These are phyloP conservation scores for Cryoendolithus antarcticus DNA, from an alignment of 2,329 filamentous ascomycete genomes.

Conservation along the genomic window DNA sequence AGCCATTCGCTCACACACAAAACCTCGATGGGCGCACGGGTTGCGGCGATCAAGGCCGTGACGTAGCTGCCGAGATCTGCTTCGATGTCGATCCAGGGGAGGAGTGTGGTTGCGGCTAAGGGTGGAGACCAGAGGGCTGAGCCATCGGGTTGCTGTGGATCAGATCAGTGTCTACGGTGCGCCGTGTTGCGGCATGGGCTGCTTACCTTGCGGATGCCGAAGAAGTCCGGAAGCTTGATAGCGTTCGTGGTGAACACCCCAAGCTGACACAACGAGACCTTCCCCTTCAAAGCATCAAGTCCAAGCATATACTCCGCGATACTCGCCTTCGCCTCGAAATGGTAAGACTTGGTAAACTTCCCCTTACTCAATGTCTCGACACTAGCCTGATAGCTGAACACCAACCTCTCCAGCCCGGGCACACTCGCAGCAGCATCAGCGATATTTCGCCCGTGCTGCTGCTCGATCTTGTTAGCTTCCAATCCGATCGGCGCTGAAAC, in stretches of 20 bases:
- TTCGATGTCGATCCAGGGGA: slow-evolving; percentile 7
- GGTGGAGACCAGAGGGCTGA: not conserved
- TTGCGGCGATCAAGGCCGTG: slow-evolving; percentile 5
- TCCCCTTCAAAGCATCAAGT: slow-evolving; percentile 4
- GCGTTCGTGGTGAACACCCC: slow-evolving; percentile 5
- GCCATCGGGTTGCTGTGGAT: slow-evolving; percentile 1
- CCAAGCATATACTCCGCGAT: slow-evolving; percentile 8
- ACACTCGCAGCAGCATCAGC: slow-evolving; percentile 35
- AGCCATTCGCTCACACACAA: slow-evolving; percentile 1
- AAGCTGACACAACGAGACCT: slow-evolving; percentile 7
- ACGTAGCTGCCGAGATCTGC: slow-evolving; percentile 6
- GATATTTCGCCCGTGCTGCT: slow-evolving; percentile 43
- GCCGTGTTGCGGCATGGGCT: slow-evolving; percentile 10
- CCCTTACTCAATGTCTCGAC: slow-evolving; percentile 25
- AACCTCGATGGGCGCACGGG: slow-evolving; percentile 1
- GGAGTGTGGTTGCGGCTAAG: not conserved
- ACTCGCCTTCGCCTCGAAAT: slow-evolving; percentile 32
- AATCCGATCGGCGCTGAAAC: slow-evolving; percentile 13
- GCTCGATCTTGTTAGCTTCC: slow-evolving; percentile 39
- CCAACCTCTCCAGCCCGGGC: slow-evolving; percentile 25
- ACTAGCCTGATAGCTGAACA: slow-evolving; percentile 26
- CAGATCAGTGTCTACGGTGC: not conserved
- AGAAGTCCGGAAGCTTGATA: slow-evolving; percentile 2
- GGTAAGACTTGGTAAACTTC: slow-evolving; percentile 29
- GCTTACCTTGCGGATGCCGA: slow-evolving; percentile 13